Base-by-base conservation (phyloP, 1,284 basidiomycete genomes). In the Polyporus tsugae region DNA sequence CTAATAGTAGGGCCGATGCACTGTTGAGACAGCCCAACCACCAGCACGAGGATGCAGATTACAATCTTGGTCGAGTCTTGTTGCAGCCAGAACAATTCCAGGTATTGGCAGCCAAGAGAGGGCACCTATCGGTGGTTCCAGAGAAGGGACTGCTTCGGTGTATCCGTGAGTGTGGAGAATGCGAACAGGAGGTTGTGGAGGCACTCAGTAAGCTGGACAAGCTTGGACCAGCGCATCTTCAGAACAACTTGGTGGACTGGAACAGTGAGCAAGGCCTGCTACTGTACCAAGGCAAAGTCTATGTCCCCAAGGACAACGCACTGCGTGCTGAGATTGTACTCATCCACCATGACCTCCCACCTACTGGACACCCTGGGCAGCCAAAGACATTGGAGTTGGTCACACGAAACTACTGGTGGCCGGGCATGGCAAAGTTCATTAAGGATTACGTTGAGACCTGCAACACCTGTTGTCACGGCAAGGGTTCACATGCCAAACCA, bases 11-110 rank as follows among this genome's bases (percentile, higher is more conserved):
- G 38, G 72, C 83, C 0, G 83, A 88, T 68, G 74, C 81, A 0
- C 75, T 88, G 1, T 85, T 83, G 0, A 59, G 79, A n/a, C 59
- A 78, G 35, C 63, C 76, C 15, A 82, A 84, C 60, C 80, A 82
- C 72, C 70, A 75, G 4, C 59, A 68, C 4, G 78, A 80, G 2
- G 60, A 66, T 2, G 25, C 73, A 2, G 79, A 82, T 39, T 80
- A 84, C 60, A 64, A 75, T 4, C 39, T 39, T 0, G 68, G 82
- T 35, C 42, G 77, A 0, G 72, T 71, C 0, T 44, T 84, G 0
- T 71, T 83, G 1, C 65, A 67, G 36, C 60, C 60, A 0, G 60
- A 68, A 19, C 29, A n/a, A 38, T 64, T 70, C 49, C 33, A 60
- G 1, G 22, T n/a, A 4, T 10, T 22, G 41, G 58, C 17, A 11